Percentiles rank a stretch among this genome's conserved stretches.
Conservation (phyloP, 176 grass and related monocot species). For the Saccharum officinarum region DNA sequence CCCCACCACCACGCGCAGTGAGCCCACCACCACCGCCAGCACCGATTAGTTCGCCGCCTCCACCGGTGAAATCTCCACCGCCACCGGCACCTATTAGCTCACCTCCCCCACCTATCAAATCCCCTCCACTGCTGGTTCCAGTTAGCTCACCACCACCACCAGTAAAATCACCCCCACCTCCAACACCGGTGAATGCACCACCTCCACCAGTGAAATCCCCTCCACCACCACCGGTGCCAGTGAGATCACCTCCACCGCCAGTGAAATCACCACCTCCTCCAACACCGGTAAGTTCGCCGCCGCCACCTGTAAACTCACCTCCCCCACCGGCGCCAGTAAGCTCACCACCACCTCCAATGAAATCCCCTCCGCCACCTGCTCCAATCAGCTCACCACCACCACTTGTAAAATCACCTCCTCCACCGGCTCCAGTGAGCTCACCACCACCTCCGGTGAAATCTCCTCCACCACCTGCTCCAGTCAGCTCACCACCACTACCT, state of each 20-base stretch:
- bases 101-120: background rate
- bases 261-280: background rate
- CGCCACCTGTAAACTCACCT: background rate
- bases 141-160: slow-evolving; percentile 8
- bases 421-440: background rate
- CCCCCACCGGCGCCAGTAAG: background rate
- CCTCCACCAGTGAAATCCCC: background rate
- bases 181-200: background rate
- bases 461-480: background rate
- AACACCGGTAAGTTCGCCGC: background rate
- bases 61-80: background rate
- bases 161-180: background rate
- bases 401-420: background rate
- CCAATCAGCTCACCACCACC: background rate
- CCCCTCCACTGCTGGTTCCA: background rate
- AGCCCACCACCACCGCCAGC: background rate
- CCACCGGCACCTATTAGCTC: background rate
- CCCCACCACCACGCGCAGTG: background rate
- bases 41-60: background rate
- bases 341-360: slow-evolving; percentile 4
- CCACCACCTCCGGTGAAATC: background rate
- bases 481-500: background rate
- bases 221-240: background rate
- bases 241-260: background rate
- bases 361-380: background rate